Conservation (phyloP, 345 rosid species). For the Moricandia arvensis region DNA sequence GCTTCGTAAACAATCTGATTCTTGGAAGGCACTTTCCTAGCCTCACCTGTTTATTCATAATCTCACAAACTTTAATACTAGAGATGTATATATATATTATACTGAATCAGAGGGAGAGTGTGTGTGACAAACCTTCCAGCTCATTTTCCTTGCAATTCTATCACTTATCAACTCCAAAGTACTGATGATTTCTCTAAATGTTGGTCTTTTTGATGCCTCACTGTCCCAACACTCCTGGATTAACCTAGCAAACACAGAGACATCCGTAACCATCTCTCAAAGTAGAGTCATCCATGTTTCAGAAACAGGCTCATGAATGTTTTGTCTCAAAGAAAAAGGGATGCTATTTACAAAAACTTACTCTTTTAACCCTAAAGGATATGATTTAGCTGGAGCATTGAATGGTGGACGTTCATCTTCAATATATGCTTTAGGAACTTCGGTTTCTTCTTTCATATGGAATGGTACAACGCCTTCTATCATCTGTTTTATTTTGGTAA, state of each 20-base stretch:
- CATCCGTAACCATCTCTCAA: background rate
- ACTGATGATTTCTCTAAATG: conserved; percentile 58
- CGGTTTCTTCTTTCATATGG: conserved; percentile 51
- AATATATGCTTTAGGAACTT: conserved; percentile 71
- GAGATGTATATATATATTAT: too few species aligned
- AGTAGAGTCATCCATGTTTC: background rate
- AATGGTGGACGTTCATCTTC: conserved; percentile 76
- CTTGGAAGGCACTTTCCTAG: conserved; percentile 51
- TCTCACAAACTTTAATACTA: background rate
- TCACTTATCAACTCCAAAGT: conserved; percentile 50
- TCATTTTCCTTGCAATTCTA: conserved; percentile 42
- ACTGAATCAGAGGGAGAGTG: background rate
- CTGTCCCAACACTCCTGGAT: conserved; percentile 72
- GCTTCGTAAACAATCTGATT: conserved; percentile 45
- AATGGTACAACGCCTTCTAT: conserved; percentile 83
- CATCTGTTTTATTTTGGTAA: conserved; percentile 51
- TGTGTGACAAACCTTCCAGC: conserved; percentile 57
- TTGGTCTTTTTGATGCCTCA: conserved; percentile 66
- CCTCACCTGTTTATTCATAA: conserved; percentile 45
- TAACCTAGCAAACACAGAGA: conserved; percentile 44
- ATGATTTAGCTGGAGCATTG: conserved; percentile 55
- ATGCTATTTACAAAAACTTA: conserved; percentile 31
- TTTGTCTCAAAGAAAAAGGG: background rate
- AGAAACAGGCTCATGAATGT: background rate
- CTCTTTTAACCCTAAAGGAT: conserved; percentile 64